Percentiles rank a stretch among this genome's conserved stretches.
phyloP scores from a whole-genome alignment of 108 stramenopile species.

The Conticribra guillardii region DNA sequence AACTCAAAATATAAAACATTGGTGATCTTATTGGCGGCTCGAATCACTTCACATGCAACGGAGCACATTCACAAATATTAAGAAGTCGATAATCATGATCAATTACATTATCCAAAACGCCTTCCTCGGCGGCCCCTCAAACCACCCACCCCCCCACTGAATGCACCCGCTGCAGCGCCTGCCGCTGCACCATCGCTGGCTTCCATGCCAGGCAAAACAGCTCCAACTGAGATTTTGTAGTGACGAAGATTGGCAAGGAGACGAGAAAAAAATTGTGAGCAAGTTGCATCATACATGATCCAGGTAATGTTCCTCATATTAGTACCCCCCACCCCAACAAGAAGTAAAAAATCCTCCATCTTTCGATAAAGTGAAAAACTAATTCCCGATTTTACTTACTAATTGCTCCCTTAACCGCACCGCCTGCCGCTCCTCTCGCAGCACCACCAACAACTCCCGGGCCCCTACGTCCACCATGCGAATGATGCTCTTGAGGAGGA shows the following conservation, averaged over 20 bases:
- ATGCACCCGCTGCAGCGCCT: slow-evolving; percentile 45
- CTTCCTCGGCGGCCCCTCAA: slow-evolving; percentile 18
- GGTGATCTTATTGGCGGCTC: no score
- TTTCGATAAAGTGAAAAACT: background rate
- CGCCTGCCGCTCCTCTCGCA: slow-evolving; percentile 35
- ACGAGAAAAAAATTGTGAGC: slow-evolving; percentile 3
- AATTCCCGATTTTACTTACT: slow-evolving; percentile 2
- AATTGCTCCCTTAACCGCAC: slow-evolving; percentile 9
- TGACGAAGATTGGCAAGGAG: background rate
- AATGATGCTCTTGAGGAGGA: background rate
- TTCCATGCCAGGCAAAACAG: slow-evolving; percentile 49
- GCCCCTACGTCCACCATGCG: slow-evolving; percentile 21
- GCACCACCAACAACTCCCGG: slow-evolving; percentile 46
- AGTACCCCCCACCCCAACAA: no score
- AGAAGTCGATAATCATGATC: background rate
- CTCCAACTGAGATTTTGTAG: slow-evolving; percentile 25
- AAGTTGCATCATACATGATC: no score
- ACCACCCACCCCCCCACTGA: slow-evolving; percentile 27
- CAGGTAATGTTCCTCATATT: no score
- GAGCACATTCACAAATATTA: no score
- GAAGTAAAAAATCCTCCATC: no score
- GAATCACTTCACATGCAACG: no score
- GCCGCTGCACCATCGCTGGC: slow-evolving; percentile 45
- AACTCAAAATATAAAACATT: no score
- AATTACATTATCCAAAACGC: background rate